A percentile compares a stretch with the other conserved stretches of the same genome.
Evolutionary conservation across 305 asterid species (phyloP).

Genomic region (Fraxinus dipetala): DNA sequence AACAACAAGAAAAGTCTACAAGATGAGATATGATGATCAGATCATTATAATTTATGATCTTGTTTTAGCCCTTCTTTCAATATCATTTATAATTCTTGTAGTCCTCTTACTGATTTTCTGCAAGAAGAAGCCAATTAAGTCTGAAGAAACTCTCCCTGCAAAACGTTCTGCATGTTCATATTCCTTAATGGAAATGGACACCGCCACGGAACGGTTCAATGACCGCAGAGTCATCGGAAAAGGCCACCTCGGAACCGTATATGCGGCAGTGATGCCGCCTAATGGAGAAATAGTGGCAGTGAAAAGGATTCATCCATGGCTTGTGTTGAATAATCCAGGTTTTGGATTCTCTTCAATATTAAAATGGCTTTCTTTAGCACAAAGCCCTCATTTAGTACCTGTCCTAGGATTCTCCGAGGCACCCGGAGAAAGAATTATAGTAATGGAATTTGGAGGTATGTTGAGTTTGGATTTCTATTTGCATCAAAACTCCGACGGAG

Average conservation of each 20-base stretch:
- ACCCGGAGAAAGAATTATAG: conserved; percentile 74
- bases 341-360: conserved; percentile 65
- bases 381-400: conserved; percentile 66
- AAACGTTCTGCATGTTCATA: conserved; percentile 42
- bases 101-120: conserved; percentile 41
- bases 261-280: conserved; percentile 59
- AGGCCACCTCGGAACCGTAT: conserved; percentile 72
- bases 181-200: conserved; percentile 66
- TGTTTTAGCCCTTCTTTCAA: conserved; percentile 35
- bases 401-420: conserved; percentile 77
- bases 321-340: conserved; percentile 68
- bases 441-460: conserved; percentile 76
- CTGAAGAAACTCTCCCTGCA: conserved; percentile 32
- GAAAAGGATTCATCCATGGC: conserved; percentile 66
- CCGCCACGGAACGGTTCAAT: conserved; percentile 84
- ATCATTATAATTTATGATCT: conserved; percentile 35
- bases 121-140: conserved; percentile 36
- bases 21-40: conserved; percentile 35
- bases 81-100: conserved; percentile 29
- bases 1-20: background rate
- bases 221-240: conserved; percentile 62
- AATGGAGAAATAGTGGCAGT: conserved; percentile 63
- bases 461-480: conserved; percentile 68
- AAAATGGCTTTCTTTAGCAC: conserved; percentile 58
- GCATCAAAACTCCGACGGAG: conserved; percentile 56